phyloP scores from a whole-genome alignment of 441 rosid genomes.

The Raphanus hybrid region DNA sequence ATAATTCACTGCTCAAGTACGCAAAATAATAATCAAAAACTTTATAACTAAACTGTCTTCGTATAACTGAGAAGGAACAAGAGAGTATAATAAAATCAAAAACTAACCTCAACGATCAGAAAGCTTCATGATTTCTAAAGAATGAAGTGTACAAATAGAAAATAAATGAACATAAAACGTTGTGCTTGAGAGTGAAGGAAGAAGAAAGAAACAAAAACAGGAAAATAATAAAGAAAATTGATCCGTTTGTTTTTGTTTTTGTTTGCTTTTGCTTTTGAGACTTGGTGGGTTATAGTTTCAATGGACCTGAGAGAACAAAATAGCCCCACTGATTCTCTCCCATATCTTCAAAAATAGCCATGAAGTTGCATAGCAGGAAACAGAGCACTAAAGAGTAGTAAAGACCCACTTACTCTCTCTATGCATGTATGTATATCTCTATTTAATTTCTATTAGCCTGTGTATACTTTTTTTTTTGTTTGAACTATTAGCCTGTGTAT shows the following conservation, averaged over 20 bases:
- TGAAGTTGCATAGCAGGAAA: constrained; percentile 35
- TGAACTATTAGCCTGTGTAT: background rate
- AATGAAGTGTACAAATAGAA: background rate
- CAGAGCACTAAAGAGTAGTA: constrained; percentile 20
- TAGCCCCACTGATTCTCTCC: constrained; percentile 32
- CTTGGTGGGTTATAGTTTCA: constrained; percentile 43
- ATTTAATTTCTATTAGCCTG: background rate
- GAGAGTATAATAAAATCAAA: too few relatives aligned
- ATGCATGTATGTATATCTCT: background rate
- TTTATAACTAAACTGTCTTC: background rate
- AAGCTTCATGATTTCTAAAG: constrained; percentile 27
- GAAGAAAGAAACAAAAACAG: constrained; percentile 22
- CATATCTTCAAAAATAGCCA: constrained; percentile 38
- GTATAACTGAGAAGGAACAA: background rate
- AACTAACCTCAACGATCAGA: constrained; percentile 12
- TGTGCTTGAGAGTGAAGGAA: constrained; percentile 6
- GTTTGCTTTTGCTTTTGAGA: background rate
- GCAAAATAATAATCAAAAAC: too few relatives aligned
- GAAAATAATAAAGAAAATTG: constrained; percentile 6
- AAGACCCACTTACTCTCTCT: constrained; percentile 6
- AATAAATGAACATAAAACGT: constrained; percentile 18
- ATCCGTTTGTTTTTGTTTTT: constrained; percentile 17
- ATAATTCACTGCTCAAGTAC: constrained; percentile 23
- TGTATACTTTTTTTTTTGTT: too few relatives aligned
- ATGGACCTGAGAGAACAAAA: constrained; percentile 31